Evolutionary conservation across 306 rosid genomes (phyloP), one percentile per base, ranked within the genome.

Genomic region (Prunus mira): DNA sequence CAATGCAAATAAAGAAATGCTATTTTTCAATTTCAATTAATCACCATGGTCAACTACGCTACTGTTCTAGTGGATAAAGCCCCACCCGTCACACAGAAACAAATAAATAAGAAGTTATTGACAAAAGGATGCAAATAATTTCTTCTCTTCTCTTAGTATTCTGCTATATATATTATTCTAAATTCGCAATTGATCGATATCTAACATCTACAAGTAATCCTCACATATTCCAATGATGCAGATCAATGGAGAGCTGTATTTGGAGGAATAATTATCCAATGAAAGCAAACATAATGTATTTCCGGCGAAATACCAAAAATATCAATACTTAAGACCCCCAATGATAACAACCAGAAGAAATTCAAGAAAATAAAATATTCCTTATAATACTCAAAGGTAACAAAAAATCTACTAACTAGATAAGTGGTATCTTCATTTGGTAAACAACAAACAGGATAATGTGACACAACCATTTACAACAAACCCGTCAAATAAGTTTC

Each of bases 341-440:
- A 20, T 50, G 14, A 69, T 52, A 50, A 12, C 20, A 52, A 50
- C 14, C 62, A 30, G 28, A 28, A 38, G n/a, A 69, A 50, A 25
- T 52, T 9, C 20, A 19, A 34, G 17, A 17, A 57, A 38, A 56
- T 3, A 2, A 70, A 51, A 56, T 63, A 25, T 18, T 60, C 58
- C 34, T 41, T 66, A 66, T 25, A 12, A 45, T 12, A 61, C 62
- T 46, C 19, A 20, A 61, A 9, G 13, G 28, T 18, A 46, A 7
- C 2, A 0, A 73, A 45, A 30, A 60, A 45, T 10, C 28, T 12
- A 61, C 43, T 38, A 38, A 38, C 9, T 38, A 38, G 9, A 34
- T 3, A 43, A 24, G 68, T 58, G 68, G 52, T 12, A 71, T 55
- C 56, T 73, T 43, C 56, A 60, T 58, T 72, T 24, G 56, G 54